phyloP scores from a whole-genome alignment of 495 filamentous ascomycete genomes.

The Articulospora tetracladia region DNA sequence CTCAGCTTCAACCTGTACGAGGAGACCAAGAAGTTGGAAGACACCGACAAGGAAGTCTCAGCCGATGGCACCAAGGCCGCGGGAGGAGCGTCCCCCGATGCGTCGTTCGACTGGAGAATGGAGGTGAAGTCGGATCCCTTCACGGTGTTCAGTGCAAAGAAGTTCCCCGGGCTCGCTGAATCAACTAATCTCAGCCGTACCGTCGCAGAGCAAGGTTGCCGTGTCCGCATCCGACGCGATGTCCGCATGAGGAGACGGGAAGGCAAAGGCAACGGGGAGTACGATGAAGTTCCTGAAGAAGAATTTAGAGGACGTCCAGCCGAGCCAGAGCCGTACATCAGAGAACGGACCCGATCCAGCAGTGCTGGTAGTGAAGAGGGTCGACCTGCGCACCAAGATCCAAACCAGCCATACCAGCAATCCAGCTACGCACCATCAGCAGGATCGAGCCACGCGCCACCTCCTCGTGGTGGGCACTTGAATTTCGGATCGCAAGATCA shows the following conservation, averaged over 20 bases:
- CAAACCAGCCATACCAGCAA: conserved; percentile 22
- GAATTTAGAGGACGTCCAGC: conserved; percentile 5
- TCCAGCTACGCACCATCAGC: conserved; percentile 38
- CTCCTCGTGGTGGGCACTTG: background rate
- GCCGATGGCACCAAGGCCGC: conserved; percentile 26
- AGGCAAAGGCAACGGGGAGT: conserved; percentile 57
- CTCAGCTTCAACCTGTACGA: conserved; percentile 92
- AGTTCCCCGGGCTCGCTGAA: conserved; percentile 92
- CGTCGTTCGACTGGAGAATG: conserved; percentile 46
- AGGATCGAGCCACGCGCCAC: conserved; percentile 36
- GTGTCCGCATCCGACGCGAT: conserved; percentile 93
- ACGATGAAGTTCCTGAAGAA: conserved; percentile 34
- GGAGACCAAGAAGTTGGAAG: conserved; percentile 63
- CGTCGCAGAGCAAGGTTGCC: conserved; percentile 95
- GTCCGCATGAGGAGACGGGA: conserved; percentile 91
- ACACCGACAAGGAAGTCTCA: conserved; percentile 51
- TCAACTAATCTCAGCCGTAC: conserved; percentile 85
- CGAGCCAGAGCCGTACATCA: conserved; percentile 4
- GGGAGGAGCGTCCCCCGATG: conserved; percentile 29
- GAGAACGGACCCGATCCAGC: conserved; percentile 11
- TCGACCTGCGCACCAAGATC: background rate
- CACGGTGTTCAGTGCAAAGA: conserved; percentile 93
- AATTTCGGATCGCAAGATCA: background rate
- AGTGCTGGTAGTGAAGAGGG: conserved; percentile 1
- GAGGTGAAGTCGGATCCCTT: conserved; percentile 89